Conservation (phyloP, 148 eudicot genomes). For the Mesembryanthemum crystallinum region DNA sequence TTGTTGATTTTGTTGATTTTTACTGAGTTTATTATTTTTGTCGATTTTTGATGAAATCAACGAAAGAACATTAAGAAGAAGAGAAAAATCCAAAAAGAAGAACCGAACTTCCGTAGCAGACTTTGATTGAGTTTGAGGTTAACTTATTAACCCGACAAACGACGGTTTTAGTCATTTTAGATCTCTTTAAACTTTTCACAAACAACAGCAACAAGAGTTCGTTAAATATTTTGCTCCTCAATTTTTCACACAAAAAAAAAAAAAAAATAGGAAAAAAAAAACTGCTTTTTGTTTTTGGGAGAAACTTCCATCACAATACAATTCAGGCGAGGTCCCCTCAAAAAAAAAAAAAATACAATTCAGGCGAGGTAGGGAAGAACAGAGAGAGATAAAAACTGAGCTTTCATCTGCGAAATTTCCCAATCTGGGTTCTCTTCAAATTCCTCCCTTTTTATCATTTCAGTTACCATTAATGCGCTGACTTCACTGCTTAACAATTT, state of each 20-base stretch:
- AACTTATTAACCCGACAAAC: not conserved
- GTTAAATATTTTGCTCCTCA: slow-evolving; percentile 5
- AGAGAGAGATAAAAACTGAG: not conserved
- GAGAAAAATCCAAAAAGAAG: not conserved
- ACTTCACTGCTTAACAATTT: not conserved
- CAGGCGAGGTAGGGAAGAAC: not conserved
- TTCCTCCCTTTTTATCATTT: not conserved
- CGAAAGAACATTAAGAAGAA: no score
- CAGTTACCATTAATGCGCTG: not conserved
- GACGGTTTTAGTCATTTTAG: slow-evolving; percentile 9
- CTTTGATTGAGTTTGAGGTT: not conserved
- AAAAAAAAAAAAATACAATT: not conserved
- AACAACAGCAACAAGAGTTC: not conserved
- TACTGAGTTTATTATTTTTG: no score
- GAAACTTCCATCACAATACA: slow-evolving; percentile 9
- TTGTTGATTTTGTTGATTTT: no score
- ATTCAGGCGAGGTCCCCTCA: no score
- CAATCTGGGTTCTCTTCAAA: not conserved
- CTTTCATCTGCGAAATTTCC: slow-evolving; percentile 2
- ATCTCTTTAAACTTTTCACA: not conserved
- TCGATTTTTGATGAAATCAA: no score
- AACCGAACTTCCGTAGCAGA: not conserved
- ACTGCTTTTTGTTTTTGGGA: slow-evolving; percentile 3
- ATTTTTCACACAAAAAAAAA: not conserved
- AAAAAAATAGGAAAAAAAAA: no score